Conservation (phyloP, 2,329 filamentous ascomycete species). For the Colletotrichum lindemuthianum region DNA sequence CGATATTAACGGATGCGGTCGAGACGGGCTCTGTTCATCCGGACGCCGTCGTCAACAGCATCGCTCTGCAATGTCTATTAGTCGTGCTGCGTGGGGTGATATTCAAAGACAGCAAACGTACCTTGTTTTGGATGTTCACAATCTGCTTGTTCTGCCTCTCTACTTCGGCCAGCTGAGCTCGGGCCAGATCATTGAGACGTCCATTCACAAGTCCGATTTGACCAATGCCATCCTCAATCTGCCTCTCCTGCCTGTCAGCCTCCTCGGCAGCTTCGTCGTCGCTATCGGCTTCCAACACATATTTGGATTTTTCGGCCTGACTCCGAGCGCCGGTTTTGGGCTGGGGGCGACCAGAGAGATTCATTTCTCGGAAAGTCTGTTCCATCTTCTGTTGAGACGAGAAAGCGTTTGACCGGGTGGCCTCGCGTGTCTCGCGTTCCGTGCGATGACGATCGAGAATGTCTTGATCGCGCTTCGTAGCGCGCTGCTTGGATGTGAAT, state of each 20-base stretch:
- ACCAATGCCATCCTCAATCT: slow-evolving; percentile 63
- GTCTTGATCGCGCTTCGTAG: slow-evolving; percentile 71
- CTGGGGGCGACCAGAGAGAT: slow-evolving; percentile 40
- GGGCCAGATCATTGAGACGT: slow-evolving; percentile 77
- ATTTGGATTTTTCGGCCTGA: slow-evolving; percentile 60
- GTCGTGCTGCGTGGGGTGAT: slow-evolving; percentile 25
- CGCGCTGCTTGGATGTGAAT: slow-evolving; percentile 76
- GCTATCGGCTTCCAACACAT: slow-evolving; percentile 81
- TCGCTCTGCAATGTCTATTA: slow-evolving; percentile 71
- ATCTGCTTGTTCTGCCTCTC: slow-evolving; percentile 80
- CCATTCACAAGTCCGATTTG: slow-evolving; percentile 74
- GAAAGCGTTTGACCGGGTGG: slow-evolving; percentile 65
- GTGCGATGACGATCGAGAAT: slow-evolving; percentile 75
- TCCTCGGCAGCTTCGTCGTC: slow-evolving; percentile 65
- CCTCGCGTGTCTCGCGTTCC: slow-evolving; percentile 73
- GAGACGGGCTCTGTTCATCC: slow-evolving; percentile 78
- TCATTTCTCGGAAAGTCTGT: slow-evolving; percentile 53
- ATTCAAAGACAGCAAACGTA: slow-evolving; percentile 47
- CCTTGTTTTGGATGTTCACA: slow-evolving; percentile 81
- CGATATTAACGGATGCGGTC: slow-evolving; percentile 60
- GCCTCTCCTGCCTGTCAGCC: slow-evolving; percentile 43
- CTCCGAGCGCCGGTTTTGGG: slow-evolving; percentile 26
- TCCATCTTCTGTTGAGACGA: slow-evolving; percentile 65
- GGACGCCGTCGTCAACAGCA: slow-evolving; percentile 82
- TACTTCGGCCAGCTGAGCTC: slow-evolving; percentile 79